phyloP scores from a whole-genome alignment of 2,329 filamentous ascomycete species.

The Aspergillus spinulosporus region DNA sequence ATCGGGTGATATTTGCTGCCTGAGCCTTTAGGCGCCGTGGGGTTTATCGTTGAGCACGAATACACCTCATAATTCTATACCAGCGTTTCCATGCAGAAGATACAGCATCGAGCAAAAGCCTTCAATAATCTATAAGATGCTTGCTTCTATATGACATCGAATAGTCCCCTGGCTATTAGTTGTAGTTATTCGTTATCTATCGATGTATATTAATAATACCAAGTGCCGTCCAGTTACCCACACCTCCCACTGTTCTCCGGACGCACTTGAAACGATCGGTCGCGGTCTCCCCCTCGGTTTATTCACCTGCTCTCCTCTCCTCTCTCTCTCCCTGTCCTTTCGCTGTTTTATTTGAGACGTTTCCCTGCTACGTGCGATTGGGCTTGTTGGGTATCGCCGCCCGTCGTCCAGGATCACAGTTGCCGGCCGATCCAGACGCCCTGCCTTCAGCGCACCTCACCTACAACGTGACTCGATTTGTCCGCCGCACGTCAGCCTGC shows the following conservation, averaged over 20 bases:
- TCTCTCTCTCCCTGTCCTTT: slow-evolving; percentile 12
- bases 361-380: slow-evolving; percentile 23
- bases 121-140: neutral
- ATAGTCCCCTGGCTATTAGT: neutral
- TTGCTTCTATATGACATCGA: neutral
- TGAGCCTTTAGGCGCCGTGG: neutral
- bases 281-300: slow-evolving; percentile 7
- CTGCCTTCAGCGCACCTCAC: slow-evolving; percentile 25
- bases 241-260: slow-evolving; percentile 9
- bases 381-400: slow-evolving; percentile 28
- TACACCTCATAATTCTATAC: neutral
- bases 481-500: slow-evolving; percentile 20
- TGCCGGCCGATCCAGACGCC: slow-evolving; percentile 30
- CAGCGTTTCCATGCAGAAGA: neutral
- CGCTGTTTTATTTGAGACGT: slow-evolving; percentile 4
- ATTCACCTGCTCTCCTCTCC: slow-evolving; percentile 13
- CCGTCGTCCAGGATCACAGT: slow-evolving; percentile 25
- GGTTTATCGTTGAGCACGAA: neutral
- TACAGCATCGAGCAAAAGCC: neutral
- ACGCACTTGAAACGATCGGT: slow-evolving; percentile 21
- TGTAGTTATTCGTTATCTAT: slow-evolving; percentile 3
- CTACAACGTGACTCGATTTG: slow-evolving; percentile 19
- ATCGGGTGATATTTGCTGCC: too few relatives aligned
- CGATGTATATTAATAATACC: slow-evolving; percentile 14
- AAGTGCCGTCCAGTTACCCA: slow-evolving; percentile 1